Percentiles rank a stretch among this genome's conserved stretches.
phyloP scores from a whole-genome alignment of 2,329 filamentous ascomycete species.

The Aspergillus tubingensis region DNA sequence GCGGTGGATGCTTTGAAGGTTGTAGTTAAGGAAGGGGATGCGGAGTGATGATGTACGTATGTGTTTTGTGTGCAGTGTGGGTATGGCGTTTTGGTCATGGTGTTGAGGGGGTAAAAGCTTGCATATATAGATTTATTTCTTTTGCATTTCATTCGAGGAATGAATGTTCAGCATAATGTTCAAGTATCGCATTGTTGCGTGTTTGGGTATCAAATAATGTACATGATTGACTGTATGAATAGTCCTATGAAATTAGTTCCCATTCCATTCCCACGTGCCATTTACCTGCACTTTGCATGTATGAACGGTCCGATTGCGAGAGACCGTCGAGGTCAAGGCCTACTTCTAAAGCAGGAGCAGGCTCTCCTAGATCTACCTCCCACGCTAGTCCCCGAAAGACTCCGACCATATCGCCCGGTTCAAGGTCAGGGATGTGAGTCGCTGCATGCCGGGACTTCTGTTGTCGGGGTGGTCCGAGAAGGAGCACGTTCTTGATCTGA shows the following conservation, averaged over 20 bases:
- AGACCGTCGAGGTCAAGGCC: not conserved
- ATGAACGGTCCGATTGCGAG: not conserved
- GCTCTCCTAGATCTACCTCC: constrained; percentile 35
- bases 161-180: not conserved
- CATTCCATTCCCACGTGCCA: constrained; percentile 46
- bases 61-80: not conserved
- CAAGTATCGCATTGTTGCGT: not conserved
- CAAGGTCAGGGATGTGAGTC: constrained; percentile 11
- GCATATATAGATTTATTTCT: not conserved
- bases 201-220: constrained; percentile 4
- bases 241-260: constrained; percentile 31
- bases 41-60: not conserved
- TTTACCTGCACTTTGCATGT: constrained; percentile 13
- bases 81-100: constrained; percentile 1
- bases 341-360: not conserved
- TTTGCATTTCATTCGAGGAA: not conserved
- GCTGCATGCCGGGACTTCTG: constrained; percentile 2
- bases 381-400: constrained; percentile 37
- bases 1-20: constrained; percentile 45
- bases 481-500: constrained; percentile 20
- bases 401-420: constrained; percentile 30
- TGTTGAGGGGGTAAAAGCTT: constrained; percentile 32
- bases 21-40: constrained; percentile 23
- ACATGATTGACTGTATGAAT: not conserved
- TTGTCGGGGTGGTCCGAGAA: constrained; percentile 30